These are phyloP conservation scores for Citrus sp. DNA, from an alignment of 345 rosid genomes.

Conservation along the genomic window DNA sequence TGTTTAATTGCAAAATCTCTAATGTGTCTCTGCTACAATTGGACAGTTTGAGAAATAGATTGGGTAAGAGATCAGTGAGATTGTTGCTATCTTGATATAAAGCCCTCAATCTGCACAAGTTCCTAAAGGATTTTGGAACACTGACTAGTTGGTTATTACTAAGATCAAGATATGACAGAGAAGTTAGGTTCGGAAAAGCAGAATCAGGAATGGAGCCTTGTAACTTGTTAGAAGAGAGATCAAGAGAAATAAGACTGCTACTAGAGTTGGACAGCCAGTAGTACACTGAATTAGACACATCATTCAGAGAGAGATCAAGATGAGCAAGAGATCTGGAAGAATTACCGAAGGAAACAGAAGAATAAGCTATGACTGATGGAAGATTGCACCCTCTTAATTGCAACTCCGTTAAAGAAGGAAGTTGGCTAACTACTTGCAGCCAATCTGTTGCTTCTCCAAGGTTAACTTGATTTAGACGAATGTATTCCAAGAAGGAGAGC, in stretches of 20 bases:
- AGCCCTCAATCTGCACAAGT: constrained; percentile 14
- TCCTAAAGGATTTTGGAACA: constrained; percentile 10
- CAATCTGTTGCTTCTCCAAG: constrained; percentile 16
- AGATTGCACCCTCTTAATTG: background rate
- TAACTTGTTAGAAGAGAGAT: constrained; percentile 5
- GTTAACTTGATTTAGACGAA: constrained; percentile 1
- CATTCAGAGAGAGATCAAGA: background rate
- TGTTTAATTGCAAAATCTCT: constrained; percentile 10
- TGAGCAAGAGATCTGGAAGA: background rate
- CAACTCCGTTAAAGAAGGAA: constrained; percentile 13
- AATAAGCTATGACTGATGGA: background rate
- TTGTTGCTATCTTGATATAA: constrained; percentile 7
- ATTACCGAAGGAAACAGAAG: background rate
- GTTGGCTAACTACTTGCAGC: constrained; percentile 6
- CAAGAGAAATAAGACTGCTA: background rate
- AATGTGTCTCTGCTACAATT: constrained; percentile 9
- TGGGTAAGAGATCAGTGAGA: constrained; percentile 2
- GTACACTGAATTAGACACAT: constrained; percentile 2
- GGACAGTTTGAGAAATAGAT: background rate
- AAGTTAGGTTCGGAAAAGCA: background rate
- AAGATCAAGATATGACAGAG: background rate
- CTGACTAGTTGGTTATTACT: background rate
- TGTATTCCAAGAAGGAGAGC: constrained; percentile 1
- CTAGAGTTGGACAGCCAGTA: constrained; percentile 12
- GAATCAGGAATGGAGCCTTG: background rate